Evolutionary conservation across 2,329 filamentous ascomycete genomes (phyloP).

Genomic region (Pseudocercospora pini-densiflorae): DNA sequence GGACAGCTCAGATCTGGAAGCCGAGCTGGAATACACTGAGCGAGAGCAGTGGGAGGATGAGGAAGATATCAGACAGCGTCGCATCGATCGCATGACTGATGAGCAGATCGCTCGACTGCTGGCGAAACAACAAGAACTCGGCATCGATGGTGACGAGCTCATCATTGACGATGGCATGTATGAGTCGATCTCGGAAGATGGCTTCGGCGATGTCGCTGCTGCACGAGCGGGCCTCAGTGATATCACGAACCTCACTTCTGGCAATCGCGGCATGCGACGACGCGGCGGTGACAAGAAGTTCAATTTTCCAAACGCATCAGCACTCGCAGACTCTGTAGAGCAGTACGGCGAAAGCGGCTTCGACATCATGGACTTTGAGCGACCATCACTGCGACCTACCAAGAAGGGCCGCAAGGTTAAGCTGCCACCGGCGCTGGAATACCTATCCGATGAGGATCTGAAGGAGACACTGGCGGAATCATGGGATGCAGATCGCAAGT

Average conservation of each 20-base stretch:
- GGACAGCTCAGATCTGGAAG: conserved; percentile 42
- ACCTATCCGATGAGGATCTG: conserved; percentile 51
- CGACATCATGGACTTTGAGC: conserved; percentile 83
- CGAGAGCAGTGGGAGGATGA: conserved; percentile 45
- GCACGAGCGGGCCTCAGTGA: conserved; percentile 38
- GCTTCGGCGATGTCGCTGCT: conserved; percentile 37
- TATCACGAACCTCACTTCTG: conserved; percentile 30
- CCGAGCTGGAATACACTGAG: conserved; percentile 40
- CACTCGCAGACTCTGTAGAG: conserved; percentile 63
- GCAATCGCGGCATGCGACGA: conserved; percentile 30
- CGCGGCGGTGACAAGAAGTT: conserved; percentile 32
- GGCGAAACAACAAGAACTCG: conserved; percentile 66
- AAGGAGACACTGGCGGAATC: conserved; percentile 44
- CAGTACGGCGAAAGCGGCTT: conserved; percentile 72
- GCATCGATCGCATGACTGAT: conserved; percentile 55
- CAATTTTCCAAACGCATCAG: conserved; percentile 58
- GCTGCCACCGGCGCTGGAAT: conserved; percentile 43
- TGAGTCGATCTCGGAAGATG: conserved; percentile 24
- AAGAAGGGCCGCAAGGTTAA: conserved; percentile 63
- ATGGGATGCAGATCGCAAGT: conserved; percentile 51
- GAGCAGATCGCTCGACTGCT: conserved; percentile 66
- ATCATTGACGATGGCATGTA: conserved; percentile 54
- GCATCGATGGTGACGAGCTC: conserved; percentile 63
- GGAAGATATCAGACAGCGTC: conserved; percentile 47
- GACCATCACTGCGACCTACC: conserved; percentile 68